A percentile compares a stretch with the other conserved stretches of the same genome.
Evolutionary conservation across 2,329 filamentous ascomycete species (phyloP).

Genomic region (Aspergillus brunneoviolaceus): DNA sequence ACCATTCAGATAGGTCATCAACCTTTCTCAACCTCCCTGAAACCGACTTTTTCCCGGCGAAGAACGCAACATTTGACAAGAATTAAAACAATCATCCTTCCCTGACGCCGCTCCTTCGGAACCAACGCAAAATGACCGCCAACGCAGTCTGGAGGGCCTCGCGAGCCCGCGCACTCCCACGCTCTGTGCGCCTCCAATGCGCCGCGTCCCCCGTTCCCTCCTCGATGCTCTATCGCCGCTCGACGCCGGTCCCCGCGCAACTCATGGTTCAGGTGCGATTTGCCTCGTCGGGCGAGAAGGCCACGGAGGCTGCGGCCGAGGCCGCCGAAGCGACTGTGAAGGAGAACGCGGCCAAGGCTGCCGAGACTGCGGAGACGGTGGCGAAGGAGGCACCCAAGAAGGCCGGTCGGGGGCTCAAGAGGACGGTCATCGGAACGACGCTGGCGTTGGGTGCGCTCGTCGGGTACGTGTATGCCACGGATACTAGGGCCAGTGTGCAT

Average conservation of each 20-base stretch:
- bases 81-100: not conserved
- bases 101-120: not conserved
- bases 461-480: slow-evolving; percentile 69
- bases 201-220: slow-evolving; percentile 18
- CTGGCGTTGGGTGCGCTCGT: slow-evolving; percentile 50
- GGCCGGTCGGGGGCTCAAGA: slow-evolving; percentile 28
- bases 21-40: too few species aligned
- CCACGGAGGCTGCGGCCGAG: slow-evolving; percentile 8
- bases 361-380: slow-evolving; percentile 15
- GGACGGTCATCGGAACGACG: slow-evolving; percentile 49
- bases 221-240: slow-evolving; percentile 18
- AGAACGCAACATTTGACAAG: not conserved
- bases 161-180: slow-evolving; percentile 24
- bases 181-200: slow-evolving; percentile 18
- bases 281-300: slow-evolving; percentile 8
- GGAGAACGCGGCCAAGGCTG: slow-evolving; percentile 1
- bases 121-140: slow-evolving; percentile 20
- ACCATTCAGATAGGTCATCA: too few species aligned
- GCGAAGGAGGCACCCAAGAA: slow-evolving; percentile 31
- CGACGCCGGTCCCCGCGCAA: slow-evolving; percentile 8
- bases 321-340: slow-evolving; percentile 12
- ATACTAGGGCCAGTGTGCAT: slow-evolving; percentile 70
- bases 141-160: slow-evolving; percentile 25
- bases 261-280: slow-evolving; percentile 12
- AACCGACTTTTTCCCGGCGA: not conserved